A percentile compares a stretch with the other conserved stretches of the same genome.
These are phyloP conservation scores for Lippia alba DNA, from an alignment of 305 asterid genomes.

Conservation along the genomic window DNA sequence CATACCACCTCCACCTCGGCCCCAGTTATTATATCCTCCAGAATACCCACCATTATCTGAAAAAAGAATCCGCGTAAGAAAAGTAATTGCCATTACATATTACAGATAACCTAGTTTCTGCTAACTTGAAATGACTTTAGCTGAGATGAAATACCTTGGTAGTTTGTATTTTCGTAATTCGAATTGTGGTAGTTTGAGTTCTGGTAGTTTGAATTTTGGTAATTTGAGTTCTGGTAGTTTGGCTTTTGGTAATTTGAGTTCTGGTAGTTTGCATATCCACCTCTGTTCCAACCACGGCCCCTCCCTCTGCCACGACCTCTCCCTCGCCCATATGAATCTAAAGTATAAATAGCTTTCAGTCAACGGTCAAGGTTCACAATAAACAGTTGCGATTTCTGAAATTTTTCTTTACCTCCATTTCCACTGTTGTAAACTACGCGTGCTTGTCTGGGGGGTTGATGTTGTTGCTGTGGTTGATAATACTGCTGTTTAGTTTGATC, in stretches of 20 bases:
- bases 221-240: slow-evolving; percentile 51
- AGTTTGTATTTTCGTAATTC: slow-evolving; percentile 46
- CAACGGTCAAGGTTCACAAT: not conserved
- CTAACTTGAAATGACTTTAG: slow-evolving; percentile 13
- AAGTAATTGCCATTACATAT: not conserved
- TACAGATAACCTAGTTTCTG: not conserved
- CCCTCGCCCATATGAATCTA: slow-evolving; percentile 81
- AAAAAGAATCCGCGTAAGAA: not conserved
- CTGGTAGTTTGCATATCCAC: slow-evolving; percentile 83
- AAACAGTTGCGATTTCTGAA: not conserved
- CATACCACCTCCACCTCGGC: slow-evolving; percentile 65
- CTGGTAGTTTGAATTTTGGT: no score
- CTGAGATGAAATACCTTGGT: slow-evolving; percentile 58
- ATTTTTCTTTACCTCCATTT: slow-evolving; percentile 59
- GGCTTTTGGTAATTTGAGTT: not conserved
- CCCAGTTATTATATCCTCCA: slow-evolving; percentile 56
- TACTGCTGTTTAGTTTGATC: slow-evolving; percentile 61
- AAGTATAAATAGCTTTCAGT: slow-evolving; percentile 13
- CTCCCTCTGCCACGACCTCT: slow-evolving; percentile 92
- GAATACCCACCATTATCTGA: slow-evolving; percentile 50
- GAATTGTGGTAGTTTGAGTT: no score
- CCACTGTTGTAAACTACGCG: slow-evolving; percentile 56
- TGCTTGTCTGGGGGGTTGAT: slow-evolving; percentile 70
- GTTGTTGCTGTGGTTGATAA: slow-evolving; percentile 55
- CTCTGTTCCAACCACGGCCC: slow-evolving; percentile 90